Evolutionary conservation across 192 early-diverging fungal species (phyloP).

Genomic region (Entomortierella parvispora): DNA sequence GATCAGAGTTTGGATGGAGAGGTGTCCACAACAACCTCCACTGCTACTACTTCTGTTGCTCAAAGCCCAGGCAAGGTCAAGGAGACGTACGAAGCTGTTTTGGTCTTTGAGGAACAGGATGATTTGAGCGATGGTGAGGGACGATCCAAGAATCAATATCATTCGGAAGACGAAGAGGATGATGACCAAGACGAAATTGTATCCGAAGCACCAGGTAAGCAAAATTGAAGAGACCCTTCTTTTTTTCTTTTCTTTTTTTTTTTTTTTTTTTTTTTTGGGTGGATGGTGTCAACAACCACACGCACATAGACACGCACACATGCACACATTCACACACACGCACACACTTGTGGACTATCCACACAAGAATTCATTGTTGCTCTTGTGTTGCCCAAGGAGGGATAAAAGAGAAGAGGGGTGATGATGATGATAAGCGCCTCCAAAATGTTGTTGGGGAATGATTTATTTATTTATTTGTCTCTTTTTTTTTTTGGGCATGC

Average conservation of each 20-base stretch:
- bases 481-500: too few species aligned
- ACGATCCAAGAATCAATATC: neutral
- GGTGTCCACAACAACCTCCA: too few species aligned
- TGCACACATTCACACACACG: conserved; percentile 1
- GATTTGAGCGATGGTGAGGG: conserved; percentile 39
- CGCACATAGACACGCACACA: neutral
- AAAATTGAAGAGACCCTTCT: conserved; percentile 1
- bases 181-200: neutral
- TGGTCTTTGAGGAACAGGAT: conserved; percentile 43
- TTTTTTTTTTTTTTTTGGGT: neutral
- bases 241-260: too few species aligned
- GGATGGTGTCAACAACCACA: neutral
- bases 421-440: too few species aligned
- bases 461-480: conserved; percentile 2
- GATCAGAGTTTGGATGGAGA: too few species aligned
- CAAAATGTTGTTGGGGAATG: neutral
- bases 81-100: conserved; percentile 23
- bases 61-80: neutral
- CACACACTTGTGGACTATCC: neutral
- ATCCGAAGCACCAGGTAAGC: conserved; percentile 8
- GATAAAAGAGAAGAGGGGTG: too few species aligned
- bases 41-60: neutral
- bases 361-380: neutral
- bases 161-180: conserved; percentile 16
- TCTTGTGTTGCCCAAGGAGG: too few species aligned